A percentile compares a stretch with the other conserved stretches of the same genome.
phyloP scores from a whole-genome alignment of 1,284 basidiomycete genomes.

The Lignosus rhinocerotis region DNA sequence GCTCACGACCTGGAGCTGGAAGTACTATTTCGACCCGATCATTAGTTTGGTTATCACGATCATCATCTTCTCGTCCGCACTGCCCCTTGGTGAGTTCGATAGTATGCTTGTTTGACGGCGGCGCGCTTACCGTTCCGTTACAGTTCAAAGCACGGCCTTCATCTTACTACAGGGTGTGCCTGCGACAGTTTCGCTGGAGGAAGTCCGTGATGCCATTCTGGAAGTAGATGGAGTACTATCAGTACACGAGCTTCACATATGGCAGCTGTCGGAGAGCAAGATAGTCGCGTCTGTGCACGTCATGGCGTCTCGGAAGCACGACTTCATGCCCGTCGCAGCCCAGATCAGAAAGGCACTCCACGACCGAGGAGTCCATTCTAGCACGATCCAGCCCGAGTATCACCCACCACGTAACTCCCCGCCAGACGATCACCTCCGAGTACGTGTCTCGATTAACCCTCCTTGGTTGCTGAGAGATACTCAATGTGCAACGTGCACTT shows the following conservation, averaged over 20 bases:
- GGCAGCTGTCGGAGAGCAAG: constrained; percentile 90
- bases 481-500: neutral
- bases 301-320: constrained; percentile 73
- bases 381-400: constrained; percentile 88
- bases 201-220: constrained; percentile 80
- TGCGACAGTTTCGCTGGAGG: constrained; percentile 83
- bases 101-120: neutral
- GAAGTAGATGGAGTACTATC: constrained; percentile 86
- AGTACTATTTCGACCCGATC: constrained; percentile 91
- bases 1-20: constrained; percentile 77
- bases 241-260: constrained; percentile 95
- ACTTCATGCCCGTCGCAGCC: constrained; percentile 91
- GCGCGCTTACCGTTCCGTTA: neutral
- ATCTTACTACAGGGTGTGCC: constrained; percentile 98
- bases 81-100: constrained; percentile 78
- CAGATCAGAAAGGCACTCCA: constrained; percentile 86
- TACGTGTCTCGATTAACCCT: constrained; percentile 36
- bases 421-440: constrained; percentile 50
- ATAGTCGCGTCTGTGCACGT: constrained; percentile 97
- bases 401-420: constrained; percentile 40
- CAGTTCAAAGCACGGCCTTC: constrained; percentile 91
- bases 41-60: constrained; percentile 95
- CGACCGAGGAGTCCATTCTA: constrained; percentile 90
- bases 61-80: constrained; percentile 95
- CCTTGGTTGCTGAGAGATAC: constrained; percentile 34